Percentiles rank a stretch among this genome's conserved stretches.
phyloP scores from a whole-genome alignment of 2,329 filamentous ascomycete genomes.

The Colletotrichum tanaceti region DNA sequence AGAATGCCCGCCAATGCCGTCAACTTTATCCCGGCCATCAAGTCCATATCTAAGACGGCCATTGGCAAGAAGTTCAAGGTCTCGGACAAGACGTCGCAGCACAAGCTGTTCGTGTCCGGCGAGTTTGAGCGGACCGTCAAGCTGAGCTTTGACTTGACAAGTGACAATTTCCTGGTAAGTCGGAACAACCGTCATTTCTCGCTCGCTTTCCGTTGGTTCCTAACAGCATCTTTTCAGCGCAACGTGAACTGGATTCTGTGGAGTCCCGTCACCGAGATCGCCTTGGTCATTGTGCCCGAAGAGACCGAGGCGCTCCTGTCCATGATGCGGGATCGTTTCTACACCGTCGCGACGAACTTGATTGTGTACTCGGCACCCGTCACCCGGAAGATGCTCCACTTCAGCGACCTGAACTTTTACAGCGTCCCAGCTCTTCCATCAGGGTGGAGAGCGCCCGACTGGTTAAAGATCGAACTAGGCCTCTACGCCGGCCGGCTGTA shows the following conservation, averaged over 20 bases:
- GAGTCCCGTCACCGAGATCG: slow-evolving; percentile 58
- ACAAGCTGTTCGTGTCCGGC: slow-evolving; percentile 51
- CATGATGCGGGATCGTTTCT: slow-evolving; percentile 47
- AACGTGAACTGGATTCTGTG: slow-evolving; percentile 73
- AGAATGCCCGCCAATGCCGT: slow-evolving; percentile 51
- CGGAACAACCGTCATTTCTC: fast-evolving
- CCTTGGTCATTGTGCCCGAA: slow-evolving; percentile 70
- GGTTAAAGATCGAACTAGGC: slow-evolving; percentile 69
- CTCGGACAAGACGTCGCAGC: slow-evolving; percentile 29
- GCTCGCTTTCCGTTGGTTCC: neutral
- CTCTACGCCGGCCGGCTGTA: slow-evolving; percentile 72
- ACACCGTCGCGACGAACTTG: slow-evolving; percentile 58
- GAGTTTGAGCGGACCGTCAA: slow-evolving; percentile 63
- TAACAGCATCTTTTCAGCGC: slow-evolving; percentile 45
- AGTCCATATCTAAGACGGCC: slow-evolving; percentile 51
- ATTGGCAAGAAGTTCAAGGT: slow-evolving; percentile 51
- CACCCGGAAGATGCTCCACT: slow-evolving; percentile 69
- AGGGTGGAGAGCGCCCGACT: slow-evolving; percentile 57
- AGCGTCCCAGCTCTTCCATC: slow-evolving; percentile 59
- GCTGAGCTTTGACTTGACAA: slow-evolving; percentile 42
- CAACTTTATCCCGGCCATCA: slow-evolving; percentile 56
- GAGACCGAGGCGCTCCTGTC: slow-evolving; percentile 69
- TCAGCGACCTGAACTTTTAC: slow-evolving; percentile 66
- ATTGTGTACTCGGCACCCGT: slow-evolving; percentile 70
- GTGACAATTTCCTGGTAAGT: slow-evolving; percentile 52